phyloP scores from a whole-genome alignment of 257 asterid genomes.

The Solanum commersonii region DNA sequence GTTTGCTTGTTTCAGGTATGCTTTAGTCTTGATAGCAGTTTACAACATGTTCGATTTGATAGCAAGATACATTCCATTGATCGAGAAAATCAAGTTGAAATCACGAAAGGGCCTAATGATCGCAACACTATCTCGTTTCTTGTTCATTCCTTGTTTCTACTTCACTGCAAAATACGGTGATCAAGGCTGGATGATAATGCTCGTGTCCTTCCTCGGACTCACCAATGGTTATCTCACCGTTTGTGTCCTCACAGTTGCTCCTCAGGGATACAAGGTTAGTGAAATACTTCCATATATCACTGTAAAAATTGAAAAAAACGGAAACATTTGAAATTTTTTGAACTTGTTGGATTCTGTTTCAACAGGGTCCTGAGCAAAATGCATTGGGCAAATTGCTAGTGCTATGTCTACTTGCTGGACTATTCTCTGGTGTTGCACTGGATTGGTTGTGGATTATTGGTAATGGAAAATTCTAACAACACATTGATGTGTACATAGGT shows the following conservation, averaged over 20 bases:
- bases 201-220: slow-evolving; percentile 30
- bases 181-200: slow-evolving; percentile 43
- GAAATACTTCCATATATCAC: not conserved
- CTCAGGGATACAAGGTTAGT: slow-evolving; percentile 37
- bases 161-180: slow-evolving; percentile 38
- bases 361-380: slow-evolving; percentile 34
- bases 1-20: slow-evolving; percentile 15
- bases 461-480: not conserved
- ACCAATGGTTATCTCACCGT: slow-evolving; percentile 38
- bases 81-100: slow-evolving; percentile 11
- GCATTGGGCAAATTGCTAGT: slow-evolving; percentile 27
- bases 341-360: not conserved
- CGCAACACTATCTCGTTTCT: slow-evolving; percentile 22
- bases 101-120: slow-evolving; percentile 22
- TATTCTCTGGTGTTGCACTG: slow-evolving; percentile 24
- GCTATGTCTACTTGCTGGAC: slow-evolving; percentile 16
- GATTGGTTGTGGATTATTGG: slow-evolving; percentile 37
- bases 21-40: slow-evolving; percentile 23
- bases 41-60: slow-evolving; percentile 26
- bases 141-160: slow-evolving; percentile 33
- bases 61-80: slow-evolving; percentile 25
- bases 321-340: not conserved
- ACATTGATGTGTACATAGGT: not conserved
- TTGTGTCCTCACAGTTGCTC: slow-evolving; percentile 29
- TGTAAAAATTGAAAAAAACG: not conserved